Evolutionary conservation across 768 basidiomycete species (phyloP), one percentile per base, ranked within the genome.

Genomic region (Royoungia palumana): DNA sequence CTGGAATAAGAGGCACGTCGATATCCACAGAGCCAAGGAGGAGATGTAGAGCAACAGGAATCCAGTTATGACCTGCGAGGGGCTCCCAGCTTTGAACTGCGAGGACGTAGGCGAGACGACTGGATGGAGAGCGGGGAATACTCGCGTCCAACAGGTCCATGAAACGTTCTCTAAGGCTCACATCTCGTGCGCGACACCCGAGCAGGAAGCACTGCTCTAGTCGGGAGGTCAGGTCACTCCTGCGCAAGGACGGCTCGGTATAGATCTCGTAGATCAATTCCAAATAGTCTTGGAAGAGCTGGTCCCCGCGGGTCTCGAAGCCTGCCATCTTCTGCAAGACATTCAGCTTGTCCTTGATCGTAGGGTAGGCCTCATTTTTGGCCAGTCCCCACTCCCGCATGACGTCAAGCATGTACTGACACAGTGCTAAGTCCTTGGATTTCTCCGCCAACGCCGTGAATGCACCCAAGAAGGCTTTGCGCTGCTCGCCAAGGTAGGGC

Each of bases 31-130:
- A 73, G n/a, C 91, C 89, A 16, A 98, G 78, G 9, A 98, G 72
- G 28, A 97, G 82, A 60, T 95, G 88, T 22, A 97, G 73, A 14
- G 94, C 92, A 17, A 98, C 77, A 56, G 89, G 85, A 28, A 94
- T 85, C 96, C 96, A 99, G 59, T 96, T 92, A 46, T 89, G 82
- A 51, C 95, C 93, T 3, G 89, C 82, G 17, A 99, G 70, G 2
- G 85, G 81, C 48, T 98, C 96, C 96, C 96, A 99, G 58, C 77
- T 92, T 68, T 98, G 95, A 14, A 94, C 87, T 21, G 89, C 93
- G 34, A 95, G 74, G 54, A 98, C 83, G 66, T 94, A 97, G 35
- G 87, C 85, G 40, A 99, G 67, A 22, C 96, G 87, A 50, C 79
- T 83, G 49, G 81, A 80, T 11, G 96, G 76, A 2, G 87, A 85